phyloP scores from a whole-genome alignment of 306 rosid species.

The Lathyrus tuberosus region DNA sequence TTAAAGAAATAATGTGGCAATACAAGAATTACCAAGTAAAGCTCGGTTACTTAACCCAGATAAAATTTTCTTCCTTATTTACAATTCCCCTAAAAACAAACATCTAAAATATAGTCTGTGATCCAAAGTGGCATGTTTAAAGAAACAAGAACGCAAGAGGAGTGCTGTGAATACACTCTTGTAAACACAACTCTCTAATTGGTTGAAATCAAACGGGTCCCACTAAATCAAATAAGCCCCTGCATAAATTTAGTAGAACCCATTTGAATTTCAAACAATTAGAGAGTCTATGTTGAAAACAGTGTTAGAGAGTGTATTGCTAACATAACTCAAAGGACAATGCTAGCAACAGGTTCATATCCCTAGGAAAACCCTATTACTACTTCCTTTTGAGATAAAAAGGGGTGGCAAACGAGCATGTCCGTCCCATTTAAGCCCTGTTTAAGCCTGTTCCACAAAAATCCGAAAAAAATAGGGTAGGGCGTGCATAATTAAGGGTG shows the following conservation, averaged over 20 bases:
- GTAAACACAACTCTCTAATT: too few relatives aligned
- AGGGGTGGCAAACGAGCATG: too few relatives aligned
- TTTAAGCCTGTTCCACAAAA: too few relatives aligned
- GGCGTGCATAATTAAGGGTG: too few relatives aligned
- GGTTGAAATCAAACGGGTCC: too few relatives aligned
- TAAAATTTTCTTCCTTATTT: neutral
- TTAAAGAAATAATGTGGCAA: constrained; percentile 60
- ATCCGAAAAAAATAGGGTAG: too few relatives aligned
- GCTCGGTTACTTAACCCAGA: constrained; percentile 8
- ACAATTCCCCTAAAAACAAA: neutral
- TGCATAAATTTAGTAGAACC: too few relatives aligned
- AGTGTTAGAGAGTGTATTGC: neutral
- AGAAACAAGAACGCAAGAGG: constrained; percentile 45
- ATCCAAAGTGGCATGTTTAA: constrained; percentile 51
- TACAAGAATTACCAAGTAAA: constrained; percentile 30
- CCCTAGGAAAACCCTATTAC: constrained; percentile 21
- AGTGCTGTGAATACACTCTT: too few relatives aligned
- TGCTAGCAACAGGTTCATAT: neutral
- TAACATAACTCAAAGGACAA: constrained; percentile 1
- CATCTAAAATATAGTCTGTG: constrained; percentile 66
- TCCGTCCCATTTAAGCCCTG: too few relatives aligned
- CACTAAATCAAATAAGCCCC: too few relatives aligned
- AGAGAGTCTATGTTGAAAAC: too few relatives aligned
- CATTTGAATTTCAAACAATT: too few relatives aligned
- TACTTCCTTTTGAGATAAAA: constrained; percentile 16